Percentiles rank a stretch among this genome's conserved stretches.
Conservation (phyloP, 2,329 filamentous ascomycete genomes). For the Zymoseptoria tritici region DNA sequence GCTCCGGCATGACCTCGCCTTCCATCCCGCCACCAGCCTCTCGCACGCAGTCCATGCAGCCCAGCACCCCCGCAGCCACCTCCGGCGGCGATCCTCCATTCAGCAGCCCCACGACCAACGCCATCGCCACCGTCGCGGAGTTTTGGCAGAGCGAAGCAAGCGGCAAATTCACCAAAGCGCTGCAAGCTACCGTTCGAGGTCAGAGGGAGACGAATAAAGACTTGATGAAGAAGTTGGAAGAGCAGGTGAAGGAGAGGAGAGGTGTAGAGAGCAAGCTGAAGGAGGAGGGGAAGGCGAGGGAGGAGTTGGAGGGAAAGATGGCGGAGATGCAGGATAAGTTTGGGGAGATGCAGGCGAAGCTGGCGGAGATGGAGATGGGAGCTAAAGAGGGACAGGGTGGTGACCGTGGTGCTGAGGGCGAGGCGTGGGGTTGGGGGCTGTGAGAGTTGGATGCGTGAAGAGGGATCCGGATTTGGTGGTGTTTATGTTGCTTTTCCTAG, state of each 20-base stretch:
- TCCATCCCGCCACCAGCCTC: not conserved
- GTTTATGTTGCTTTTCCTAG: not conserved
- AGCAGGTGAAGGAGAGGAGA: not conserved
- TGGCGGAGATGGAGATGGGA: too few relatives aligned
- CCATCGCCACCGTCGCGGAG: not conserved
- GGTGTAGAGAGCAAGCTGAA: not conserved
- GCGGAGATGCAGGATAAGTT: not conserved
- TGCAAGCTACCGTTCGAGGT: too few relatives aligned
- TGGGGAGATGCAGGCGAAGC: not conserved
- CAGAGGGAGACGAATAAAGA: not conserved
- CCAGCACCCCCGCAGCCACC: not conserved
- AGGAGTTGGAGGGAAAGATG: not conserved
- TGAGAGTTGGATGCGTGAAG: too few relatives aligned
- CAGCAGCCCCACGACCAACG: not conserved
- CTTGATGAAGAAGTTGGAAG: not conserved
- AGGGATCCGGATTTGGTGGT: too few relatives aligned
- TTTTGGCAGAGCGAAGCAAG: too few relatives aligned
- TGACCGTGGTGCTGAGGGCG: not conserved
- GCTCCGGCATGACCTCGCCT: not conserved
- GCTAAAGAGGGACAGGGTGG: too few relatives aligned
- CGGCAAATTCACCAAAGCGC: too few relatives aligned
- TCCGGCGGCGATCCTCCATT: not conserved
- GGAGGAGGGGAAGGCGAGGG: not conserved
- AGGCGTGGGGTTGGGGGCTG: not conserved
- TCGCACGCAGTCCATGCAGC: not conserved